Percentiles rank a stretch among this genome's conserved stretches.
Conservation (phyloP, 352 stramenopile species). For the Globisporangium solare region DNA sequence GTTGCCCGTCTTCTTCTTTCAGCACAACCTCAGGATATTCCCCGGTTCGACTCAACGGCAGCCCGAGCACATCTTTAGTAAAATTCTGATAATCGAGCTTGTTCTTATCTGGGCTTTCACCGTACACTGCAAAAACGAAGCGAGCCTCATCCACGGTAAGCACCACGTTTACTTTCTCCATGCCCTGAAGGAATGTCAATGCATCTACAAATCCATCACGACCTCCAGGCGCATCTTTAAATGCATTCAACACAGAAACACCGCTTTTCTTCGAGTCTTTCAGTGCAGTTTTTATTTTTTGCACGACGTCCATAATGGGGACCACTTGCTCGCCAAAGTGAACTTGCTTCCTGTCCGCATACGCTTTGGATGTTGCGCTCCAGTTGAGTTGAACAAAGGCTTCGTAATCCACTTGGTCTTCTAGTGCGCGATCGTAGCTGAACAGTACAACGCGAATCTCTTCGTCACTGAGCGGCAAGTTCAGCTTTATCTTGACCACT, state of each 20-base stretch:
- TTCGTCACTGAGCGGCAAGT: constrained; percentile 37
- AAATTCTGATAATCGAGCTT: constrained; percentile 26
- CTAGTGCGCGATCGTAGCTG: constrained; percentile 45
- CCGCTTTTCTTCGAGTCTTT: constrained; percentile 5
- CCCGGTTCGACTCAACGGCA: constrained; percentile 1
- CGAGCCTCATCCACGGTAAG: constrained; percentile 21
- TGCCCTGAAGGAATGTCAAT: constrained; percentile 20
- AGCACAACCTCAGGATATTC: constrained; percentile 10
- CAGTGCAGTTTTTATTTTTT: constrained; percentile 17
- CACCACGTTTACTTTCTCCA: constrained; percentile 24
- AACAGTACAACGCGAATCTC: constrained; percentile 50
- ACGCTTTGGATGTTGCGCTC: constrained; percentile 24
- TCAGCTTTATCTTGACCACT: constrained; percentile 26
- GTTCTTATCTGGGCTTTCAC: constrained; percentile 12
- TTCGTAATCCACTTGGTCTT: constrained; percentile 43
- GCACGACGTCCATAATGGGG: constrained; percentile 10
- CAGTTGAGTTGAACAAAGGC: constrained; percentile 60
- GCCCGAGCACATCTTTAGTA: constrained; percentile 12
- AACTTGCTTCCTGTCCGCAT: constrained; percentile 14
- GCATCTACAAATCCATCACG: constrained; percentile 15
- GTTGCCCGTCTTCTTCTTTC: constrained; percentile 26
- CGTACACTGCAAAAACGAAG: constrained; percentile 23
- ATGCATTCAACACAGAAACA: constrained; percentile 16
- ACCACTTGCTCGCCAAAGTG: constrained; percentile 12
- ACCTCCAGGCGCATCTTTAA: constrained; percentile 11